A percentile compares a stretch with the other conserved stretches of the same genome.
These are phyloP conservation scores for Zygosaccharomyces pseudobailii DNA, from an alignment of 1,139 yeast species.

Conservation along the genomic window DNA sequence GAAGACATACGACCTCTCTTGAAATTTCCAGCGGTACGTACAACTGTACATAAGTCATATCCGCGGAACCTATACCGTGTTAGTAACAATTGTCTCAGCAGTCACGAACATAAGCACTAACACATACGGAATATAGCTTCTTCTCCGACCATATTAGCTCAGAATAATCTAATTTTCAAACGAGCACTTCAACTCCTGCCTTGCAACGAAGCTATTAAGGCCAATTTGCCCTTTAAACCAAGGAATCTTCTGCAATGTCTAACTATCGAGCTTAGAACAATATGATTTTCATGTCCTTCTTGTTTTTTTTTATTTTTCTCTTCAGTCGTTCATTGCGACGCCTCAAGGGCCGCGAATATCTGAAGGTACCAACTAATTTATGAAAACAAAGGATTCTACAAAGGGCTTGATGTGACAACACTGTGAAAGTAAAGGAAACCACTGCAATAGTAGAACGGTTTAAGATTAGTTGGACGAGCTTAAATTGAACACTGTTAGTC, in stretches of 20 bases:
- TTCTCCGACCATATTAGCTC: conserved; percentile 15
- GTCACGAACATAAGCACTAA: not conserved
- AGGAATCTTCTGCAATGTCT: not conserved
- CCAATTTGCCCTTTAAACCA: not conserved
- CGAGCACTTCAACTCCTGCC: not conserved
- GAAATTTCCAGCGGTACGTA: conserved; percentile 69
- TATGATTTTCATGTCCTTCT: too few species aligned
- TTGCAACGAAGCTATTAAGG: not conserved
- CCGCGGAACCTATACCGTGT: conserved; percentile 52
- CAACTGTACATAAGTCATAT: conserved; percentile 69
- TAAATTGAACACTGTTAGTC: not conserved
- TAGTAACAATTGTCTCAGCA: conserved; percentile 20
- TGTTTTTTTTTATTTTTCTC: not conserved
- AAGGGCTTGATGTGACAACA: too few species aligned
- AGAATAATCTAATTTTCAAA: not conserved
- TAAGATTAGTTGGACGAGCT: not conserved
- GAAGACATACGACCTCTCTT: conserved; percentile 57
- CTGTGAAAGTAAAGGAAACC: not conserved
- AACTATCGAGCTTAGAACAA: too few species aligned
- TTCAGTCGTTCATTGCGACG: conserved; percentile 1
- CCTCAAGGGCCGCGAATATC: not conserved
- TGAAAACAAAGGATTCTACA: not conserved
- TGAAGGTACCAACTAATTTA: not conserved
- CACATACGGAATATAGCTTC: conserved; percentile 27
- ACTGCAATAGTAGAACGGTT: too few species aligned